phyloP scores from a whole-genome alignment of 1,139 yeast genomes.

The Blastobotrys serpentis region DNA sequence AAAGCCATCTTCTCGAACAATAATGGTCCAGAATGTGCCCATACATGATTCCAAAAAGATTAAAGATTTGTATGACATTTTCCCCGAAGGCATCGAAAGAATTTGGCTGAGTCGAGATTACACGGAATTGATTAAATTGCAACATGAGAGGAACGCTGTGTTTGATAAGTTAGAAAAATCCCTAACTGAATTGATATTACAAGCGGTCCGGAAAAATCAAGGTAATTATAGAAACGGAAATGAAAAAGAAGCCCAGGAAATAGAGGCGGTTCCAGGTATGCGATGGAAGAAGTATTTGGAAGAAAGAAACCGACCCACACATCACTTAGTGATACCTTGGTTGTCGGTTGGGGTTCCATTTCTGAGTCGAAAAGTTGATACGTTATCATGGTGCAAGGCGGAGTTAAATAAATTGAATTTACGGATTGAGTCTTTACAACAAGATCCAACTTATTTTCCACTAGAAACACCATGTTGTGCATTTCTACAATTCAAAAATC shows the following conservation, averaged over 20 bases:
- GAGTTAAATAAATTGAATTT: slow-evolving; percentile 31
- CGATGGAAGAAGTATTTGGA: slow-evolving; percentile 28
- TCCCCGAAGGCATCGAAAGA: slow-evolving; percentile 30
- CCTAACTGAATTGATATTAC: slow-evolving; percentile 14
- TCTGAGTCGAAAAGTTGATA: slow-evolving; percentile 24
- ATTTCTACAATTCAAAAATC: slow-evolving; percentile 35
- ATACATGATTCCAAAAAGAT: slow-evolving; percentile 21
- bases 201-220: not conserved
- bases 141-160: slow-evolving; percentile 22
- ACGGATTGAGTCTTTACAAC: slow-evolving; percentile 29
- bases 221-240: slow-evolving; percentile 9
- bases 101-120: slow-evolving; percentile 37
- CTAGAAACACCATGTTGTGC: slow-evolving; percentile 28
- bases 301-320: slow-evolving; percentile 21
- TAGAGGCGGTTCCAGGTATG: slow-evolving; percentile 24
- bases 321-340: slow-evolving; percentile 1
- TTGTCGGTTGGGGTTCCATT: slow-evolving; percentile 17
- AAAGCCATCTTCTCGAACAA: slow-evolving; percentile 30
- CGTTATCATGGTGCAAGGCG: slow-evolving; percentile 26
- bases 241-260: not conserved
- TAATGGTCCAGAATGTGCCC: slow-evolving; percentile 32
- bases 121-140: slow-evolving; percentile 23
- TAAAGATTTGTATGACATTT: slow-evolving; percentile 21
- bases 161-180: slow-evolving; percentile 29
- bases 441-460: slow-evolving; percentile 21